Conservation (phyloP, 2,329 filamentous ascomycete species). For the Stagonosporopsis chrysanthemi region DNA sequence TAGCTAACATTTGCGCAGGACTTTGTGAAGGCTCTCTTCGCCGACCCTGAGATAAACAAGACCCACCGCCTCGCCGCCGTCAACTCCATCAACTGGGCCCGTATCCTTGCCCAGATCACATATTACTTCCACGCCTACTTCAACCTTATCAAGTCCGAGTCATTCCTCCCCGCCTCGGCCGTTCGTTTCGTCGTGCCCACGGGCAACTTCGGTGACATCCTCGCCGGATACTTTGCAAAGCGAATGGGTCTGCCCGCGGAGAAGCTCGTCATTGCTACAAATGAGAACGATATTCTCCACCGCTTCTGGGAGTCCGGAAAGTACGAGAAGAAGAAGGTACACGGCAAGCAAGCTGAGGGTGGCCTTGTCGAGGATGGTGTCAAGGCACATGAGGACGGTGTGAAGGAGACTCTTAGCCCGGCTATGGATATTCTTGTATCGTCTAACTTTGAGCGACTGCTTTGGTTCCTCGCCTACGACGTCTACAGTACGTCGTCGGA, state of each 20-base stretch:
- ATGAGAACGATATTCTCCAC: conserved; percentile 96
- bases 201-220: conserved; percentile 95
- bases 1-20: conserved; percentile 62
- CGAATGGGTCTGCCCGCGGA: conserved; percentile 88
- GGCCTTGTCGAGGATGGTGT: conserved; percentile 64
- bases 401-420: conserved; percentile 89
- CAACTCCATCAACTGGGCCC: conserved; percentile 95
- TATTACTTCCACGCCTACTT: conserved; percentile 99
- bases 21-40: conserved; percentile 92
- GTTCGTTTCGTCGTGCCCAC: conserved; percentile 90
- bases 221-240: conserved; percentile 91
- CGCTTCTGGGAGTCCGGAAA: conserved; percentile 90
- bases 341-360: conserved; percentile 64
- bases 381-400: conserved; percentile 72
- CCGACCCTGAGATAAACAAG: conserved; percentile 82
- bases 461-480: conserved; percentile 87
- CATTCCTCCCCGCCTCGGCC: conserved; percentile 67
- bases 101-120: conserved; percentile 94
- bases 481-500: conserved; percentile 50
- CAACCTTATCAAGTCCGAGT: conserved; percentile 68
- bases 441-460: conserved; percentile 93
- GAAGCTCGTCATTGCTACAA: conserved; percentile 91
- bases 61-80: conserved; percentile 87
- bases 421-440: conserved; percentile 98
- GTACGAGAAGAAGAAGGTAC: conserved; percentile 83